A percentile compares a stretch with the other conserved stretches of the same genome.
Conservation (phyloP, 345 rosid genomes). For the Turnera subulata region DNA sequence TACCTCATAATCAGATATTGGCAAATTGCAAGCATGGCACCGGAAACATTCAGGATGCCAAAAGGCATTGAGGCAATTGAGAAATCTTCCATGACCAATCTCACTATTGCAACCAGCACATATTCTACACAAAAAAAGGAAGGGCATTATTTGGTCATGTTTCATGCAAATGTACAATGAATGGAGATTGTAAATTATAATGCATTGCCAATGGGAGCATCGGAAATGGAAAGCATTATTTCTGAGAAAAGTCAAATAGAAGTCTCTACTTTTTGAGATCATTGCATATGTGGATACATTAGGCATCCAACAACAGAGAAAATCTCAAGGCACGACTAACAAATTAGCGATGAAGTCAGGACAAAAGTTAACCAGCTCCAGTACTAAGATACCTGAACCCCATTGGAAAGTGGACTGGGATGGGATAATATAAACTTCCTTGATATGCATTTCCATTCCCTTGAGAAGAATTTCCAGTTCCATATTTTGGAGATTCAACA, state of each 20-base stretch:
- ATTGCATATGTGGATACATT: no score
- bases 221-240: neutral
- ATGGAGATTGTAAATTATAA: neutral
- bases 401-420: constrained; percentile 48
- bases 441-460: constrained; percentile 26
- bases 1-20: constrained; percentile 33
- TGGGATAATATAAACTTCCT: constrained; percentile 39
- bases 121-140: constrained; percentile 14
- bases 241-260: neutral
- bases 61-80: constrained; percentile 30
- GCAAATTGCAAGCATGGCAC: constrained; percentile 26
- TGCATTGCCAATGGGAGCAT: neutral
- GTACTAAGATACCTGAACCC: constrained; percentile 62
- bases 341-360: neutral
- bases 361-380: constrained; percentile 5
- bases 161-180: neutral
- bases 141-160: constrained; percentile 5
- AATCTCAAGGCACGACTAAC: neutral
- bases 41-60: constrained; percentile 38
- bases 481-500: constrained; percentile 49
- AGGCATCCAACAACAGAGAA: neutral
- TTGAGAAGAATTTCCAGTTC: constrained; percentile 26
- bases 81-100: constrained; percentile 34
- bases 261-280: no score
- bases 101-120: constrained; percentile 34